phyloP scores from a whole-genome alignment of 352 stramenopile genomes.

The Globisporangium paddicum region DNA sequence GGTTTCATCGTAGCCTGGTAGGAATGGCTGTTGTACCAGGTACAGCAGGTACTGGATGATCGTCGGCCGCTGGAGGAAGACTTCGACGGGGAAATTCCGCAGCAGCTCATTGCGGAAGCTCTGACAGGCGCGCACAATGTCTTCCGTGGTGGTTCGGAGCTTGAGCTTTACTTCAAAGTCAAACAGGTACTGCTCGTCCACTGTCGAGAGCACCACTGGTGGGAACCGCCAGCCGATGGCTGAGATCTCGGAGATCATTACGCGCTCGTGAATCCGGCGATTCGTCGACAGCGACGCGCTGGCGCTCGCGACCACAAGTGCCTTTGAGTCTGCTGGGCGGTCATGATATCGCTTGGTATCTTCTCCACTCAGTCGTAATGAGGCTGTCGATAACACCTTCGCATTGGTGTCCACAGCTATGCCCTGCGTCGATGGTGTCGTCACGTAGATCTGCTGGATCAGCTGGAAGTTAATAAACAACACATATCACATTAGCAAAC shows the following conservation, averaged over 20 bases:
- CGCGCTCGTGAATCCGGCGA: not conserved
- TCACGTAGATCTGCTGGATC: constrained; percentile 37
- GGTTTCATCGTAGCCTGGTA: constrained; percentile 17
- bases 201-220: constrained; percentile 35
- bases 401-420: not conserved
- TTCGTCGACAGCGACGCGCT: not conserved
- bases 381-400: not conserved
- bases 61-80: constrained; percentile 63
- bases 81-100: constrained; percentile 56
- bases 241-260: not conserved
- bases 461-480: no score
- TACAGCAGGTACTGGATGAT: constrained; percentile 60
- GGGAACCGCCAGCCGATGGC: constrained; percentile 53
- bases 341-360: not conserved
- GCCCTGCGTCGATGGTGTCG: constrained; percentile 1
- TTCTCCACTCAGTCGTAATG: not conserved
- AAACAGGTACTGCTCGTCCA: constrained; percentile 72
- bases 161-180: constrained; percentile 76
- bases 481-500: no score
- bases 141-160: constrained; percentile 34
- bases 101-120: constrained; percentile 51
- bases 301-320: constrained; percentile 1
- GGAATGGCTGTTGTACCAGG: constrained; percentile 57
- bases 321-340: not conserved
- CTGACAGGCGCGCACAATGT: constrained; percentile 49